Evolutionary conservation across 441 rosid genomes (phyloP), one percentile per base, ranked within the genome.

Genomic region (Corymbia calophylla): DNA sequence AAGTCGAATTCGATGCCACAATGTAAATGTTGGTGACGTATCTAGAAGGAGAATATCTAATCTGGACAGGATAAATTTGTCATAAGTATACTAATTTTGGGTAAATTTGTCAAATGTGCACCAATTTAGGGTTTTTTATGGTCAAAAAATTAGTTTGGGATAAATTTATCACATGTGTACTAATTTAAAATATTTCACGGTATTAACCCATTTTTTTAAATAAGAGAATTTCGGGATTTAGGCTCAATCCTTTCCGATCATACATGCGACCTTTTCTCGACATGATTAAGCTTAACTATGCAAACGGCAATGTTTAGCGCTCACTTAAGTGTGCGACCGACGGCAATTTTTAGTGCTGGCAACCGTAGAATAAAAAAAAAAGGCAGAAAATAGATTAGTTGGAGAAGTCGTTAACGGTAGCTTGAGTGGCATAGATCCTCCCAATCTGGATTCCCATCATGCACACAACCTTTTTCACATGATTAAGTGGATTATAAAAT

Each of bases 201-300:
- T 39, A 39, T 4, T 39, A 39, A 39, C 44, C 44, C 44, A 39
- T 39, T 3, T 39, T 60, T 60, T 29, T 60, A 5, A 60, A 60
- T 11, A 60, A 60, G 17, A 31, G 12, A 60, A 60, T 62, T 62
- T 29, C 32, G 31, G 68, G 18, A 17, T 29, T 32, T 62, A 13
- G 32, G n/a, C 17, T 29, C 6, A 29, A 62, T n/a, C 31, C 1
- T 62, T 62, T 62, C 31, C 68, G 29, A 62, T 62, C 68, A 0
- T 13, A 60, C 9, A 14, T 16, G 19, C 1, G 39, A 66, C 39
- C 73, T 66, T 66, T 8, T 66, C 21, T 17, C 0, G 0, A 31
- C 73, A 16, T 2, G 39, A n/a, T 66, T 66, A 15, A 66, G 10
- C 31, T 62, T 62, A 13, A 0, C 1, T 10, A 6, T 12, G n/a